These are phyloP conservation scores for Zygotorulaspora danielsina DNA, from an alignment of 805 yeast species.

Conservation along the genomic window DNA sequence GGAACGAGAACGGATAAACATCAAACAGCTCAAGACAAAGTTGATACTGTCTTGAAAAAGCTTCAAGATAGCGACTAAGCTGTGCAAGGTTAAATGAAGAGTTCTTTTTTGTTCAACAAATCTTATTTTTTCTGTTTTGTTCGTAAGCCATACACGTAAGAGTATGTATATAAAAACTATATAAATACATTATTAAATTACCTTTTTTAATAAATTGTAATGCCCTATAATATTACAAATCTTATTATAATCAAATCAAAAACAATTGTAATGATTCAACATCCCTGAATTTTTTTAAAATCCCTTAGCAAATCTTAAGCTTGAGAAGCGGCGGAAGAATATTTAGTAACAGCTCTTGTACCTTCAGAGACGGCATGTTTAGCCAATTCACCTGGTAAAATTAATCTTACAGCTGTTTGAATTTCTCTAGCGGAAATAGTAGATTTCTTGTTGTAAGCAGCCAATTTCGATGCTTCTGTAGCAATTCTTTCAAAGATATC, in stretches of 20 bases:
- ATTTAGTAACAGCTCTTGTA: conserved; percentile 91
- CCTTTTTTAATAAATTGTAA: conserved; percentile 9
- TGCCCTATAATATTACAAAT: conserved; percentile 15
- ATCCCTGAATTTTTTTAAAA: too few species aligned
- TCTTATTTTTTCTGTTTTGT: conserved; percentile 1
- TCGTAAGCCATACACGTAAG: conserved; percentile 4
- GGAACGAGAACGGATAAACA: conserved; percentile 78
- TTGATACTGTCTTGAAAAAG: conserved; percentile 58
- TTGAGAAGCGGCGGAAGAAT: conserved; percentile 56
- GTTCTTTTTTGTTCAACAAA: too few species aligned
- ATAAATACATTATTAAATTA: conserved; percentile 5
- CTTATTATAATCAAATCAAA: conserved; percentile 2
- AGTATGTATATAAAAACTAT: conserved; percentile 6
- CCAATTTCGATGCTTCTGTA: conserved; percentile 89
- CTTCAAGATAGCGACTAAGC: conserved; percentile 26
- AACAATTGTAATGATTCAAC: conserved; percentile 1
- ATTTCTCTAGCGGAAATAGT: conserved; percentile 94
- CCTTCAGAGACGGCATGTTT: conserved; percentile 96
- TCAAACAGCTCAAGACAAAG: conserved; percentile 70
- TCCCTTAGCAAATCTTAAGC: conserved; percentile 19
- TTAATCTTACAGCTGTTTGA: conserved; percentile 92
- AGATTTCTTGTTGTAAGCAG: conserved; percentile 94
- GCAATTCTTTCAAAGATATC: conserved; percentile 95
- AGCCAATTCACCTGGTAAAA: conserved; percentile 93
- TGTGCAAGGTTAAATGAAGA: conserved; percentile 3